A percentile compares a stretch with the other conserved stretches of the same genome.
phyloP scores from a whole-genome alignment of 2,329 filamentous ascomycete genomes.

The Ophiostoma ips region DNA sequence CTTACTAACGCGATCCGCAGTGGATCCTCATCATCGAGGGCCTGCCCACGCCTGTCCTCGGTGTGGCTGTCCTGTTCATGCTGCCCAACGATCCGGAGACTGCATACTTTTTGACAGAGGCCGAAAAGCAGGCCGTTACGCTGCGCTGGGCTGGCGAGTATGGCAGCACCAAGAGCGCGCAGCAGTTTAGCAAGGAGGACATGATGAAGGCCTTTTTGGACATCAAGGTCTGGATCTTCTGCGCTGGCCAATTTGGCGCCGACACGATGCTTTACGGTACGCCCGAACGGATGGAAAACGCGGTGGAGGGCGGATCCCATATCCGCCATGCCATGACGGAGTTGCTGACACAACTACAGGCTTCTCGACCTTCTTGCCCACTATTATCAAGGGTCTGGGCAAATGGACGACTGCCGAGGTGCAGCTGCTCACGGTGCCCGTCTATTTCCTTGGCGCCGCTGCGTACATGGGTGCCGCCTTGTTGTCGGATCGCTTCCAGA shows the following conservation, averaged over 20 bases:
- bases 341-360: background rate
- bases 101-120: constrained; percentile 9
- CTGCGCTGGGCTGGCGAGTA: constrained; percentile 5
- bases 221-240: constrained; percentile 18
- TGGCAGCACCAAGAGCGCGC: constrained; percentile 4
- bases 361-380: constrained; percentile 23
- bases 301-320: background rate
- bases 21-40: constrained; percentile 12
- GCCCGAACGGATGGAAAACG: background rate
- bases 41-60: constrained; percentile 3
- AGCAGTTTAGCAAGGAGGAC: constrained; percentile 11
- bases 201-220: constrained; percentile 16
- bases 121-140: constrained; percentile 5
- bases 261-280: constrained; percentile 13
- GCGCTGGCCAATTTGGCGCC: constrained; percentile 24
- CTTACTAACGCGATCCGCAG: background rate
- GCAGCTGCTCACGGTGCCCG: constrained; percentile 20
- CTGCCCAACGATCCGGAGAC: constrained; percentile 6
- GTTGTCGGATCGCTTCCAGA: constrained; percentile 26
- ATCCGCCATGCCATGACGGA: background rate
- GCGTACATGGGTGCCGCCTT: constrained; percentile 17
- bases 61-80: background rate
- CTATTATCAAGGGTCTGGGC: constrained; percentile 22
- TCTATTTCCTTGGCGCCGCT: constrained; percentile 18
- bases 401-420: constrained; percentile 10